Conservation (phyloP, 805 yeast genomes). For the Hanseniaspora meyeri region DNA sequence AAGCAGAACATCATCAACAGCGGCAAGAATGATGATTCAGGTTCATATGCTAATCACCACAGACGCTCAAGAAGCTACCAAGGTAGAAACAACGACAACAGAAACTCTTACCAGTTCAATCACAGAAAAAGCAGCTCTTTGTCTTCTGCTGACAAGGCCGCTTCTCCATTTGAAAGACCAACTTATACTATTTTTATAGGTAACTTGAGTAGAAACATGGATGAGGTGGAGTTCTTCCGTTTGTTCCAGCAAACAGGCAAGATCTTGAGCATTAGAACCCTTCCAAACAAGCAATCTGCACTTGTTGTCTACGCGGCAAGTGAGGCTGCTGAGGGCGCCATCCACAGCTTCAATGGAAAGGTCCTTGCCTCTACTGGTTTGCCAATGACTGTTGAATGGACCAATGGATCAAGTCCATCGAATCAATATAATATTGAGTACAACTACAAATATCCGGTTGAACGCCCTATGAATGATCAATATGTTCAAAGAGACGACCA, state of each 20-base stretch:
- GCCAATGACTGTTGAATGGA: slow-evolving; percentile 66
- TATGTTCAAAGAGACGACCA: background rate
- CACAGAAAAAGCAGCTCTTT: slow-evolving; percentile 4
- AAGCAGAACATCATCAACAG: slow-evolving; percentile 15
- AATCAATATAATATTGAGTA: background rate
- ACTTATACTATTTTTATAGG: slow-evolving; percentile 53
- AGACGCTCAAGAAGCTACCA: slow-evolving; percentile 12
- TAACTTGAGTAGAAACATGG: slow-evolving; percentile 52
- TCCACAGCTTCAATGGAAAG: slow-evolving; percentile 68
- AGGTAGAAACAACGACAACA: background rate
- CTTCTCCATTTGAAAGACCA: slow-evolving; percentile 37
- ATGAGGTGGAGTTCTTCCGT: slow-evolving; percentile 47
- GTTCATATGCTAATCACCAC: slow-evolving; percentile 1
- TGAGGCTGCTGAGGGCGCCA: slow-evolving; percentile 67
- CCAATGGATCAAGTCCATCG: slow-evolving; percentile 28
- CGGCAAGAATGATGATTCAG: background rate
- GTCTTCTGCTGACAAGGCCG: slow-evolving; percentile 3
- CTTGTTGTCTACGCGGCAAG: slow-evolving; percentile 56
- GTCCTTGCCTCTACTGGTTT: slow-evolving; percentile 50
- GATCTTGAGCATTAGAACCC: slow-evolving; percentile 57
- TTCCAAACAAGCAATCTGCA: slow-evolving; percentile 71
- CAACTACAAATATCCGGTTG: background rate
- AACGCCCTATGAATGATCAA: background rate
- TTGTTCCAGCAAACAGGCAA: slow-evolving; percentile 65
- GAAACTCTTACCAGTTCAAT: background rate